These are phyloP conservation scores for Aspergillus sparsus DNA, from an alignment of 495 filamentous ascomycete genomes.

Conservation along the genomic window DNA sequence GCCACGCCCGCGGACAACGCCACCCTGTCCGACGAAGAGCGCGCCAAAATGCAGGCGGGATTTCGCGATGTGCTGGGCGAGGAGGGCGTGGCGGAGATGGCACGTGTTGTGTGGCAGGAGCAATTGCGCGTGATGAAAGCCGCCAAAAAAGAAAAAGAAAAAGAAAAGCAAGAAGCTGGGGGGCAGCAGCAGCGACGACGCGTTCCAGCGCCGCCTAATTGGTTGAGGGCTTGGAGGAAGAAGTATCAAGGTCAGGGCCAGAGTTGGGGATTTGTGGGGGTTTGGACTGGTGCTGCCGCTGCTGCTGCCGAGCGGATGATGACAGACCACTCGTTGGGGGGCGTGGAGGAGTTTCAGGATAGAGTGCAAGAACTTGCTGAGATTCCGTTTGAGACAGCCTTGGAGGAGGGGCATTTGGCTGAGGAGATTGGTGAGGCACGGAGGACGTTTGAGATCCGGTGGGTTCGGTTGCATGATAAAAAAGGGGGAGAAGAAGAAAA, in stretches of 20 bases:
- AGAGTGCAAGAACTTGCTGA: not conserved
- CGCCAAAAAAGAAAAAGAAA: not conserved
- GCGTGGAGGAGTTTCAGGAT: constrained; percentile 1
- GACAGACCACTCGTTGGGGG: not conserved
- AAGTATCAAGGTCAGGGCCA: not conserved
- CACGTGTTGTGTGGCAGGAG: constrained; percentile 10
- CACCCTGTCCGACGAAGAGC: constrained; percentile 6
- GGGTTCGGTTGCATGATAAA: not conserved
- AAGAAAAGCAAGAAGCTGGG: not conserved
- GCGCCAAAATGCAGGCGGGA: constrained; percentile 11
- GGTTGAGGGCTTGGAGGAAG: constrained; percentile 9
- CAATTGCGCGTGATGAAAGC: constrained; percentile 9
- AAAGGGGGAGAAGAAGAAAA: not conserved
- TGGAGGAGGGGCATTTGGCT: constrained; percentile 7
- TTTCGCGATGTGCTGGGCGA: constrained; percentile 12
- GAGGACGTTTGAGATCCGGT: constrained; percentile 8
- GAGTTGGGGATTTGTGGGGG: constrained; percentile 8
- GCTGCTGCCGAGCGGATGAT: not conserved
- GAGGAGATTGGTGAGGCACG: constrained; percentile 5
- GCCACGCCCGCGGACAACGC: constrained; percentile 9
- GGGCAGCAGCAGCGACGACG: not conserved
- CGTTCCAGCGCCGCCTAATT: not conserved
- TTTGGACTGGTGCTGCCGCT: constrained; percentile 9
- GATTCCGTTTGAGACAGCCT: constrained; percentile 11
- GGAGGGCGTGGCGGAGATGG: constrained; percentile 10